Evolutionary conservation across 129 eudicot species (phyloP), one percentile per base, ranked within the genome.

Genomic region (Artemisia argyi): DNA sequence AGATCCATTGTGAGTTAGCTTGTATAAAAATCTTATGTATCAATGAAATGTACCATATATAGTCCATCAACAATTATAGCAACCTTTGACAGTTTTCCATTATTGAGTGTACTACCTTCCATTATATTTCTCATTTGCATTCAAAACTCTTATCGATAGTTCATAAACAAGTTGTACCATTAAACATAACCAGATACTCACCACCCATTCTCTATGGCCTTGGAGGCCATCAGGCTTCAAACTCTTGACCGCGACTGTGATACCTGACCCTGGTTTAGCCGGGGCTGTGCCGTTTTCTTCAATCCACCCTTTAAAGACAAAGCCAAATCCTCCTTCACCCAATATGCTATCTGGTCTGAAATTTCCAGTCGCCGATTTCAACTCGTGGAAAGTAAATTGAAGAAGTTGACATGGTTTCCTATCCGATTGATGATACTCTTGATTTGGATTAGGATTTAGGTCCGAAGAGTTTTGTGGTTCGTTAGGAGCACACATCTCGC

Each of bases 141-240:
- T 51, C 7, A 5, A 39, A 39, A 39, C 46, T 39, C 10, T 39
- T 39, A 39, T 39, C 10, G 46, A 39, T 39, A 39, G 46, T 39
- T 39, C 46, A 51, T 51, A 11, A 14, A 13, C 17, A 35, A 60
- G 62, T 19, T 61, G 35, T 50, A 72, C 0, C 11, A 9, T 54
- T 54, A 61, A n/a, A 64, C 3, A 1, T 39, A 55, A 56, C 50
- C 22, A 71, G 42, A 74, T 73, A 86, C 91, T 89, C 79, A 92
- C 98, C 98, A 92, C 91, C 98, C 98, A 92, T 89, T 92, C 98
- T 87, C 98, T 80, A 80, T 92, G 98, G 69, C 98, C 98, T 81
- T 92, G 98, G 74, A 92, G 91, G 44, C 96, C 98, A 55, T 92
- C 98, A 0, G 94, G 98, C 85, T 92, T 92, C 86, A 92, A 76